These are phyloP conservation scores for Boeremia lycopersici DNA, from an alignment of 2,329 filamentous ascomycete species.

Conservation along the genomic window DNA sequence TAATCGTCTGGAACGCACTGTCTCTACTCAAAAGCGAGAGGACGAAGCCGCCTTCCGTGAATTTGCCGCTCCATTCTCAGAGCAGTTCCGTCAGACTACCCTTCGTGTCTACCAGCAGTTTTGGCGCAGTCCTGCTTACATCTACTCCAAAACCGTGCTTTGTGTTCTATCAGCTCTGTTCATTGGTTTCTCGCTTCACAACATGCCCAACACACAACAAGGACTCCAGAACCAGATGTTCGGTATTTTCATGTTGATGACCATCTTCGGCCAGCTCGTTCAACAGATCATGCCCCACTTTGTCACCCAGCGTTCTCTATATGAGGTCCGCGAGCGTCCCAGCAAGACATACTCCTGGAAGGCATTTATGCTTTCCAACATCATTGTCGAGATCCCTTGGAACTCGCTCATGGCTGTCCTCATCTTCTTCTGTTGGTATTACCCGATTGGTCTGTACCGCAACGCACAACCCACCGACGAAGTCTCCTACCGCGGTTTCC, in stretches of 20 bases:
- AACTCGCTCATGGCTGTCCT: constrained; percentile 77
- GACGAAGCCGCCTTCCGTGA: constrained; percentile 70
- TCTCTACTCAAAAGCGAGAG: constrained; percentile 49
- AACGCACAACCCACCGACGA: constrained; percentile 69
- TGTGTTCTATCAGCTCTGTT: constrained; percentile 72
- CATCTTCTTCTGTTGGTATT: constrained; percentile 84
- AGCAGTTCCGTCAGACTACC: constrained; percentile 71
- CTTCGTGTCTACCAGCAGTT: constrained; percentile 86
- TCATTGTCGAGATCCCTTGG: constrained; percentile 85
- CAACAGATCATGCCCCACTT: constrained; percentile 88
- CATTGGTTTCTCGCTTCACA: constrained; percentile 82
- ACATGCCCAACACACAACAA: constrained; percentile 72
- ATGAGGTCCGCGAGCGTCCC: constrained; percentile 83
- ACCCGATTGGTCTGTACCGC: constrained; percentile 76
- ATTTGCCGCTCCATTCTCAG: constrained; percentile 76
- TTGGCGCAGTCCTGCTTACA: constrained; percentile 88
- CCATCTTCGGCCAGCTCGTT: constrained; percentile 78
- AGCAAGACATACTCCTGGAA: constrained; percentile 86
- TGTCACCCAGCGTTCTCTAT: constrained; percentile 78
- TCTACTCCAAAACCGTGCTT: constrained; percentile 79
- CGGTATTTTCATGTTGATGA: constrained; percentile 80
- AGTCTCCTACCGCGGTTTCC: constrained; percentile 70
- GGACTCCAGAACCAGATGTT: constrained; percentile 89
- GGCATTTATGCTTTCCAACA: constrained; percentile 81
- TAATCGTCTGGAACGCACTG: constrained; percentile 42